Base-by-base conservation (phyloP, 1,139 yeast genomes). In the Pichia kudriavzevii region DNA sequence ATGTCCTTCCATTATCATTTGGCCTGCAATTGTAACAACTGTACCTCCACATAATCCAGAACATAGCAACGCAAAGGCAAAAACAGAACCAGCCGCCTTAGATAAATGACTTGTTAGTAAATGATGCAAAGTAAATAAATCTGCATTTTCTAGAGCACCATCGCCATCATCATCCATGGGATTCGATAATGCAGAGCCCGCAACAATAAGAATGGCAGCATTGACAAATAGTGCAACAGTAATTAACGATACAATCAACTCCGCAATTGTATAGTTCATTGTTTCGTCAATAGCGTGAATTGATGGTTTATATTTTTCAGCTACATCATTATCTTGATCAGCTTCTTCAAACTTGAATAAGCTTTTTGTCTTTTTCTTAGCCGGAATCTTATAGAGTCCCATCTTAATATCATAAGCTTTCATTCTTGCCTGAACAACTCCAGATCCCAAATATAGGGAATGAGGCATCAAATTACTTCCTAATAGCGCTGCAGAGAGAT, bases 381-480 rank as follows among this genome's bases (percentile, higher is more conserved):
- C 24, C 5, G 56, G 49, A 1, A 67, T 64, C 7, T 49, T 52
- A 49, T 63, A 70, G 52, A 63, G 62, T 14, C 87, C 88, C 46
- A 75, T 66, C 49, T 75, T 72, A 12, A 72, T 58, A 56, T 91
- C 98, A 51, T 69, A 88, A 30, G 87, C 95, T 45, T 76, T 69
- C 42, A 91, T 65, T 42, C 98, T 71, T 3, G 96, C 81, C 56
- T 88, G 95, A 8, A 91, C 97, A 39, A 91, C 68, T 1, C 96
- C 95, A 0, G 94, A 82, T 1, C 98, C 98, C 38, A 91, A 64
- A 54, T 83, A 91, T 30, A 91, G 64, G 2, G 94, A 81, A 57
- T 91, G 98, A 3, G 98, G 98, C 98, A 91, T 91, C 21, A 91
- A 94, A 1, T 97, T 93, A 20, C 97, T 96, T 15, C 98, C 98